phyloP scores from a whole-genome alignment of 2,329 filamentous ascomycete species.

The Arthrobotrys megalospora region DNA sequence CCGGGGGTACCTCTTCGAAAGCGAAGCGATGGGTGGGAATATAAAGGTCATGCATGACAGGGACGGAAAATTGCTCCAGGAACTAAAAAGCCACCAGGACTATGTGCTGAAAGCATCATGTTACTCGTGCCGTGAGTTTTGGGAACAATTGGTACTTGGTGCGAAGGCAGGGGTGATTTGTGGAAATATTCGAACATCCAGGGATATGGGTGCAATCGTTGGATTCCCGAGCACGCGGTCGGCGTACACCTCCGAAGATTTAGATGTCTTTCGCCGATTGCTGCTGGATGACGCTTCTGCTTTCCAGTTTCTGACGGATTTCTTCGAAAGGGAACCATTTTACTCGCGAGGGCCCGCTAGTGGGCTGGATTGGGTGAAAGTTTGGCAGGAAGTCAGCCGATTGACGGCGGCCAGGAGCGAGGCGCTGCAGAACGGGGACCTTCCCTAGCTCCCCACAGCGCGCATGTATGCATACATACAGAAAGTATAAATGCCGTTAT shows the following conservation, averaged over 20 bases:
- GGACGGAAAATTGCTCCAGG: background rate
- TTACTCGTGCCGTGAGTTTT: slow-evolving; percentile 5
- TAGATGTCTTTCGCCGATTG: background rate
- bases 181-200: background rate
- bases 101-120: slow-evolving; percentile 28
- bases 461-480: slow-evolving; percentile 5
- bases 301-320: slow-evolving; percentile 3
- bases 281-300: background rate
- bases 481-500: slow-evolving; percentile 3
- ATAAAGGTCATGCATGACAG: slow-evolving; percentile 12
- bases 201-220: background rate
- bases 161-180: background rate
- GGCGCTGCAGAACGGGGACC: background rate
- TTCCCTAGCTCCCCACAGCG: background rate
- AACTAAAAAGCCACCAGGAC: slow-evolving; percentile 27
- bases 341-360: background rate
- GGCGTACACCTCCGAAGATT: background rate
- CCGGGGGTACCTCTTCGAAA: slow-evolving; percentile 21
- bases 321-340: slow-evolving; percentile 8
- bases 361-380: slow-evolving; percentile 1
- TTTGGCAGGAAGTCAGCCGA: slow-evolving; percentile 25
- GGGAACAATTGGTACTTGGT: slow-evolving; percentile 11
- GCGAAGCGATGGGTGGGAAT: slow-evolving; percentile 8
- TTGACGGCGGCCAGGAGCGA: slow-evolving; percentile 14
- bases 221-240: background rate